Evolutionary conservation across 495 filamentous ascomycete genomes (phyloP), one percentile per base, ranked within the genome.

Genomic region (Neurospora terricola): DNA sequence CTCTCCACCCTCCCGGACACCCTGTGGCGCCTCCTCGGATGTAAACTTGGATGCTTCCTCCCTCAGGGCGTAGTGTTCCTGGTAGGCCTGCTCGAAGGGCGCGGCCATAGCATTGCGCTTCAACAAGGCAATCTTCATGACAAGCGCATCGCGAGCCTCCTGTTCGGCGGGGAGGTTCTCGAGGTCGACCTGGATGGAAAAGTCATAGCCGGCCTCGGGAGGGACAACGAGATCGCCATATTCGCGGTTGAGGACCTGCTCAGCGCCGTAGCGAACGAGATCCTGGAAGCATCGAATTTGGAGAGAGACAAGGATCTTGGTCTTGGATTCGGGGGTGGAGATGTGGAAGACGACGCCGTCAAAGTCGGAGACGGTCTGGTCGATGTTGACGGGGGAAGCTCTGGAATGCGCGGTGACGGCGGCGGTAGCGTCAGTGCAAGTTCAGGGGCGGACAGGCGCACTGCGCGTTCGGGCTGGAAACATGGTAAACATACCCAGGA

Each of bases 51-150:
- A 91, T 8, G 96, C 93, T 76, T 94, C 92, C 77, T 96, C 92
- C 73, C 91, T 88, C 66, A 98, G 86, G 75, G 91, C 87, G 74
- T 93, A 90, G 83, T 96, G 93, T 80, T 97, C 94, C 76, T 97
- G 89, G 81, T 98, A 98, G 12, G 96, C 96, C 78, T 92, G 90
- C 84, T 98, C 96, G 80, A 98, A 99, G 2, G 96, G 96, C 38
- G 96, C 94, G 59, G 96, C 96, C 96, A 99, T 98, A 72, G 92
- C 94, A 81, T 99, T 98, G 73, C 96, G 93, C 86, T 97, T 98
- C 74, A 99, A 81, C 70, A 99, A 84, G 36, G 94, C 91, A 70
- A 98, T 88, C 76, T 93, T 90, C 80, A 88, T 91, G 77, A 98
- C 88, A 74, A 99, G 85, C 74, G 93, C 94, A 71, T 97, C 94